Evolutionary conservation across 2,329 filamentous ascomycete species (phyloP), one percentile per base, ranked within the genome.

Genomic region (Stachybotrys chlorohalonatus): DNA sequence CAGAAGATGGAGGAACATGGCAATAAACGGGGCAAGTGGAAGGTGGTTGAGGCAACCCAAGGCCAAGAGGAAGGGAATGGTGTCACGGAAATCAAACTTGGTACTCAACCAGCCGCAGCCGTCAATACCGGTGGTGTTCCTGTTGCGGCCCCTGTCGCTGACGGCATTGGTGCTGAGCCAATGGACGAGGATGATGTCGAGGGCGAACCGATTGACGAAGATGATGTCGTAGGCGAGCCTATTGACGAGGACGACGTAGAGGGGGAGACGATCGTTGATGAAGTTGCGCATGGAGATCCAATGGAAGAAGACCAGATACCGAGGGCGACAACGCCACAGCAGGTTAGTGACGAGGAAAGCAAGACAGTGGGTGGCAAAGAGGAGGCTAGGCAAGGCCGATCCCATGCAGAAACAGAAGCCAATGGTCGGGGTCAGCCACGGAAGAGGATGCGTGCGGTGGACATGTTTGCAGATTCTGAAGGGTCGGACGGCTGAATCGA

Each of bases 391-490:
- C 63, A 53, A 30, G 47, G 57, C 49, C 45, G 53, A 42, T 53
- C 52, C 42, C 11, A 47, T 48, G 56, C 52, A 16, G 56, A 49
- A 15, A 24, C 55, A 32, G 68, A 59, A 57, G 62, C 51, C 58
- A 57, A 47, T 9, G 59, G 59, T 46, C 55, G 58, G 54, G 63
- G 62, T 50, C 70, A 68, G 55, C 64, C 75, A 59, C 75, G 81
- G 62, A 86, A 81, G 65, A 80, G 87, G 58, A 86, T 89, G 69
- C 84, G 84, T 61, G 89, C 89, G 5, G 87, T 88, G 61, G 89
- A 94, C 66, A 92, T 94, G 89, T 95, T 94, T 80, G 89, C 87
- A 11, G 87, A 88, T 67, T 88, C 86, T 5, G 88, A 88, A 60
- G 79, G 70, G 13, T 68, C 65, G 11, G 62, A 65, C n/a, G 17